Evolutionary conservation across 2,329 filamentous ascomycete species (phyloP).

Genomic region (Xylariomycetidae sp.): DNA sequence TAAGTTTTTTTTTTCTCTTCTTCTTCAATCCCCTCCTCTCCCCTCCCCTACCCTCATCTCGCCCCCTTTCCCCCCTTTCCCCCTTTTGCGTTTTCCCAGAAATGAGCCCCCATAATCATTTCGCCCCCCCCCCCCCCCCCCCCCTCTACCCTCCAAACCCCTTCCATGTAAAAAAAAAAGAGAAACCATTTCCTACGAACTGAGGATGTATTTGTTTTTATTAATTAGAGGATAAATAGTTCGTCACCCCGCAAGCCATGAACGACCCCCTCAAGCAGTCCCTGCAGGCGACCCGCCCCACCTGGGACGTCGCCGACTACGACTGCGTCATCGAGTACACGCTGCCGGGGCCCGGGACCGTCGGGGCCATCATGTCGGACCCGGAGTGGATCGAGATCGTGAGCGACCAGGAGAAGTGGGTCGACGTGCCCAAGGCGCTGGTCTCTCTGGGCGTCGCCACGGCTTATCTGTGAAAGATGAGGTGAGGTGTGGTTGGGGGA

Average conservation of each 20-base stretch:
- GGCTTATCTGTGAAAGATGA: slow-evolving; percentile 22
- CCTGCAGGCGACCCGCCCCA: slow-evolving; percentile 9
- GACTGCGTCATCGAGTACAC: slow-evolving; percentile 27
- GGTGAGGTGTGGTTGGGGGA: too few relatives aligned
- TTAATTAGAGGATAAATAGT: too few relatives aligned
- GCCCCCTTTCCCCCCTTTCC: too few relatives aligned
- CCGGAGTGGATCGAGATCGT: slow-evolving; percentile 19
- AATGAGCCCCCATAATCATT: too few relatives aligned
- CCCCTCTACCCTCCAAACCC: too few relatives aligned
- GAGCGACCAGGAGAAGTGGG: slow-evolving; percentile 26
- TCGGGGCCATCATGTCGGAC: slow-evolving; percentile 19
- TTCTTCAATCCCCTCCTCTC: too few relatives aligned
- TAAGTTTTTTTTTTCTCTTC: slow-evolving; percentile 6
- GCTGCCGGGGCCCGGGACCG: slow-evolving; percentile 13
- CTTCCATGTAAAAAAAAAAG: too few relatives aligned
- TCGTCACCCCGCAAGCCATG: slow-evolving; percentile 16
- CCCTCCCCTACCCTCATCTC: too few relatives aligned
- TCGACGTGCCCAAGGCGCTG: slow-evolving; percentile 21
- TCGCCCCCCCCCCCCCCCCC: too few relatives aligned
- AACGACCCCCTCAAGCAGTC: slow-evolving; percentile 15
- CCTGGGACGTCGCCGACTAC: slow-evolving; percentile 19
- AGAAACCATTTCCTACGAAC: too few relatives aligned
- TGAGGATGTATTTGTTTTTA: too few relatives aligned
- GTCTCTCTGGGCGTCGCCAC: slow-evolving; percentile 20
- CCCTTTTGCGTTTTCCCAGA: too few relatives aligned